Evolutionary conservation across 495 filamentous ascomycete species (phyloP).

Genomic region (Daldinia loculata): DNA sequence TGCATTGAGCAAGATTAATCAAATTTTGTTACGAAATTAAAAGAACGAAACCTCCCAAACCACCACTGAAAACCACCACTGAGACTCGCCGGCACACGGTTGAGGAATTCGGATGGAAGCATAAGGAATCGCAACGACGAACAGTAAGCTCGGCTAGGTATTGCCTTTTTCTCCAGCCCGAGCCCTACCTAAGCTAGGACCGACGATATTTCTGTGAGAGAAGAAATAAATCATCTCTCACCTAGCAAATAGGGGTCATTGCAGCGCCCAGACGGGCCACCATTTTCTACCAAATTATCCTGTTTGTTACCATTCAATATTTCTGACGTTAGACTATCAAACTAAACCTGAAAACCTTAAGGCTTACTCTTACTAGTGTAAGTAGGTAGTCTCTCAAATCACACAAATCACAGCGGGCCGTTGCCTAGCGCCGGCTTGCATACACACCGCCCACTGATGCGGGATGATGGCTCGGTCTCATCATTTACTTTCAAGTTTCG

Average conservation of each 20-base stretch:
- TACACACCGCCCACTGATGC: slow-evolving; percentile 19
- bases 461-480: slow-evolving; percentile 20
- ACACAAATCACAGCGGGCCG: slow-evolving; percentile 19
- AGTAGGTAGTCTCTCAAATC: slow-evolving; percentile 24
- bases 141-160: slow-evolving; percentile 43
- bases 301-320: slow-evolving; percentile 35
- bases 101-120: slow-evolving; percentile 18
- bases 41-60: slow-evolving; percentile 13
- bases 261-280: slow-evolving; percentile 34
- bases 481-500: slow-evolving; percentile 4
- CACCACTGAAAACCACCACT: slow-evolving; percentile 5
- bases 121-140: slow-evolving; percentile 26
- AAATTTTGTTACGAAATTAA: slow-evolving; percentile 41
- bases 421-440: slow-evolving; percentile 22
- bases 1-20: slow-evolving; percentile 31
- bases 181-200: slow-evolving; percentile 17
- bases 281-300: slow-evolving; percentile 37
- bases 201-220: slow-evolving; percentile 3
- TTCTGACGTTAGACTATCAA: slow-evolving; percentile 20
- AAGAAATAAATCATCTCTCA: slow-evolving; percentile 2
- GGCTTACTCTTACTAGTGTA: slow-evolving; percentile 39
- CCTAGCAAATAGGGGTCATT: slow-evolving; percentile 3
- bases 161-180: slow-evolving; percentile 23
- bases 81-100: slow-evolving; percentile 8
- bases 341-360: slow-evolving; percentile 26